A percentile compares a stretch with the other conserved stretches of the same genome.
Conservation (phyloP, 176 grass and related monocot species). For the Carex myosuroides region DNA sequence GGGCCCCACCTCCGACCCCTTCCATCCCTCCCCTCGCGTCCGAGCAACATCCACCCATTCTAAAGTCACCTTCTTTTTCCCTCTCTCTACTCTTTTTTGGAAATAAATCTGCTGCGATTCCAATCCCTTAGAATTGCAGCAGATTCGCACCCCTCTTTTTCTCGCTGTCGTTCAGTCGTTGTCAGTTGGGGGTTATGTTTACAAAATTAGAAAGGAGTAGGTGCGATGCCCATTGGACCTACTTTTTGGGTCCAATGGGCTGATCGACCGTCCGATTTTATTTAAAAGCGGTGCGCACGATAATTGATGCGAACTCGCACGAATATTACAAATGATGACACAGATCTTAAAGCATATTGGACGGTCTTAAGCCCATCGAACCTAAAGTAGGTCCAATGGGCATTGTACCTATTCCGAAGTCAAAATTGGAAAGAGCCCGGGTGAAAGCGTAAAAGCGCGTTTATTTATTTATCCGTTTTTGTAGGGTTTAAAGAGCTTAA, state of each 20-base stretch:
- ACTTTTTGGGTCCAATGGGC: too few species aligned
- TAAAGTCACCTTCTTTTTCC: background rate
- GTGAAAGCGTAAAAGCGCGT: background rate
- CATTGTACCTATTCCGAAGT: too few species aligned
- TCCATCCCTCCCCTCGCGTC: constrained; percentile 70
- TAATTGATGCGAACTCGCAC: too few species aligned
- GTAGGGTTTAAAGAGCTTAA: background rate
- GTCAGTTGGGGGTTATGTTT: background rate
- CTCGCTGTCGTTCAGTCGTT: background rate
- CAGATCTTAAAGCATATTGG: too few species aligned
- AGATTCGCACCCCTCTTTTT: background rate
- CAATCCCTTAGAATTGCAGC: too few species aligned
- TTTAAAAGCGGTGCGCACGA: too few species aligned
- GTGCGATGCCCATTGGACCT: too few species aligned
- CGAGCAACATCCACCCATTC: constrained; percentile 73
- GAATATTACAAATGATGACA: too few species aligned
- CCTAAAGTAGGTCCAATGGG: too few species aligned
- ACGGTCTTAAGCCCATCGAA: too few species aligned
- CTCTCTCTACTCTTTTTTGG: background rate
- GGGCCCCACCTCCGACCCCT: constrained; percentile 40
- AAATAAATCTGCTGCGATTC: too few species aligned
- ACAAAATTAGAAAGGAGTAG: background rate
- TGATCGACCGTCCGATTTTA: too few species aligned
- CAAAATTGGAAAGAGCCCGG: background rate
- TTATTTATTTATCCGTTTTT: background rate